Percentiles rank a stretch among this genome's conserved stretches.
Evolutionary conservation across 345 rosid genomes (phyloP).

Genomic region (Isatis tinctoria): DNA sequence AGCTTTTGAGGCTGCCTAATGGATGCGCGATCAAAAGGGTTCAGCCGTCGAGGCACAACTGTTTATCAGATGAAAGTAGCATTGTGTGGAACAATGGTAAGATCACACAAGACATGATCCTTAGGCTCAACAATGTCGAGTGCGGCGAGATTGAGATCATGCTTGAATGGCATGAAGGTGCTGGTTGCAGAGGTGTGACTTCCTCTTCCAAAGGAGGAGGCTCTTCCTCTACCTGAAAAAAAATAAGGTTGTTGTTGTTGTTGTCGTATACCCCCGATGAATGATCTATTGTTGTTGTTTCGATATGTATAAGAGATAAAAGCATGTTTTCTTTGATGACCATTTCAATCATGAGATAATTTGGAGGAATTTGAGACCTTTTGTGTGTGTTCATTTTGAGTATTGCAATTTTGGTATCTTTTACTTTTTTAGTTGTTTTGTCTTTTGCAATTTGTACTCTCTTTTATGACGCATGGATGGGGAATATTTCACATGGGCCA

Average conservation of each 20-base stretch:
- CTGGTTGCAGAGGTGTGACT: conserved; percentile 41
- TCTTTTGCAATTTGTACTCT: not conserved
- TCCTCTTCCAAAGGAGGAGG: conserved; percentile 14
- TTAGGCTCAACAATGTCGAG: conserved; percentile 56
- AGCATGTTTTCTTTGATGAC: conserved; percentile 2
- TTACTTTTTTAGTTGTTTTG: not conserved
- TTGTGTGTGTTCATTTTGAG: not conserved
- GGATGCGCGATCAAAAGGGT: conserved; percentile 54
- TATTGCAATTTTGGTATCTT: not conserved
- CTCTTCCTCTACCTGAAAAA: conserved; percentile 17
- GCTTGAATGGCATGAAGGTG: conserved; percentile 66
- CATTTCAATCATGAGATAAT: not conserved
- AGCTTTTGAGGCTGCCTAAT: conserved; percentile 44
- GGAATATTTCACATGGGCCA: not conserved
- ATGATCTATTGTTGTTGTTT: conserved; percentile 24
- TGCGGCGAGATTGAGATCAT: conserved; percentile 65
- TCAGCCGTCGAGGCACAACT: conserved; percentile 47
- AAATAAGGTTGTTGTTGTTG: not conserved
- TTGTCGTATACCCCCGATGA: not conserved
- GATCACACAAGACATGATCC: conserved; percentile 54
- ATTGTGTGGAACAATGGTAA: conserved; percentile 50
- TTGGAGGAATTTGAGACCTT: not conserved
- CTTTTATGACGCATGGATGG: not conserved
- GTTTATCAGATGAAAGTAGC: conserved; percentile 59
- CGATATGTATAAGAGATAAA: not conserved